Percentiles rank a stretch among this genome's conserved stretches.
phyloP scores from a whole-genome alignment of 176 grass and related monocot genomes.

The Oryza punctata region DNA sequence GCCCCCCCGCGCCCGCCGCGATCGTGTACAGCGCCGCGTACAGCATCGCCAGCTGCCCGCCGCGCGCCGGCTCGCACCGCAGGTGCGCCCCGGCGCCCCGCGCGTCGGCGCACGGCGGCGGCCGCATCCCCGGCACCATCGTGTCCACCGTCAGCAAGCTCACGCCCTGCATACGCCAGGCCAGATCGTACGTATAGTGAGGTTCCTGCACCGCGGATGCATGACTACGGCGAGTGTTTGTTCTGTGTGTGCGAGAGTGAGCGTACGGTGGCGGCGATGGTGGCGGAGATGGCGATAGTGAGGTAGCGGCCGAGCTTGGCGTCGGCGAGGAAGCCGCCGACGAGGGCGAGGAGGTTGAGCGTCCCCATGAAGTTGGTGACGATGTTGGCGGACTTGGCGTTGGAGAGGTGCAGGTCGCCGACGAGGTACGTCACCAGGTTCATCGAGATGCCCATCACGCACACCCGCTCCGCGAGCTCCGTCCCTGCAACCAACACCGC shows the following conservation, averaged over 20 bases:
- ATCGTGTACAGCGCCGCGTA: constrained; percentile 71
- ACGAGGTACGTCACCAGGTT: constrained; percentile 76
- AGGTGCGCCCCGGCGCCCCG: neutral
- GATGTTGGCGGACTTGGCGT: constrained; percentile 58
- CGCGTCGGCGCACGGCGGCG: constrained; percentile 49
- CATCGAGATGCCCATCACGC: constrained; percentile 78
- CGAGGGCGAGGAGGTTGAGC: constrained; percentile 61
- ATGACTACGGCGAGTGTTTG: too few species aligned
- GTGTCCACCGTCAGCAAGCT: constrained; percentile 57
- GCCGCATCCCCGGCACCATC: constrained; percentile 46
- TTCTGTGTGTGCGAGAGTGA: too few species aligned
- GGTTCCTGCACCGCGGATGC: too few species aligned
- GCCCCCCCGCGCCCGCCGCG: constrained; percentile 55
- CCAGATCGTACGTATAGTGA: neutral
- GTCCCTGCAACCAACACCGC: constrained; percentile 30
- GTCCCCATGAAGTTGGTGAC: constrained; percentile 83
- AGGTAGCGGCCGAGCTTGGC: constrained; percentile 73
- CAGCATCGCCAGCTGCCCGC: constrained; percentile 59
- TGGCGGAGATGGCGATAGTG: constrained; percentile 57
- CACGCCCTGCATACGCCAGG: constrained; percentile 36
- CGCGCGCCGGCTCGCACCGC: constrained; percentile 44
- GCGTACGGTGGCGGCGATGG: constrained; percentile 42
- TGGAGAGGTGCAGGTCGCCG: constrained; percentile 59
- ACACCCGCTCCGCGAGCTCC: constrained; percentile 80
- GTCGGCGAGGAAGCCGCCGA: constrained; percentile 77